Evolutionary conservation across 768 basidiomycete genomes (phyloP).

Genomic region (Rhodosporidiobolus odoratus): DNA sequence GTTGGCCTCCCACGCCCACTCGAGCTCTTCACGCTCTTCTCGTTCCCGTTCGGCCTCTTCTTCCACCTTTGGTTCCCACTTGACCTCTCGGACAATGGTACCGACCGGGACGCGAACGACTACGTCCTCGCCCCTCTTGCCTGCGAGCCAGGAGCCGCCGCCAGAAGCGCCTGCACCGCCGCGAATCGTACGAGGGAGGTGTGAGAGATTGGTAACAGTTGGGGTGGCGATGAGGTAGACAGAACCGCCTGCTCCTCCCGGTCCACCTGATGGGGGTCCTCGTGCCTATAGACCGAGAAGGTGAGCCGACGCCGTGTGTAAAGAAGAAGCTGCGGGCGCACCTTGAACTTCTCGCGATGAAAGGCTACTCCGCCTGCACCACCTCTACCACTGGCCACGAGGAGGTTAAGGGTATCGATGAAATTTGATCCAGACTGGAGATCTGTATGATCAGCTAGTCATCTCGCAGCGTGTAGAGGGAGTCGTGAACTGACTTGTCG

Average conservation of each 20-base stretch:
- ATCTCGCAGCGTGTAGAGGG: no score
- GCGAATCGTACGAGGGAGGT: constrained; percentile 62
- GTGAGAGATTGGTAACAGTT: constrained; percentile 68
- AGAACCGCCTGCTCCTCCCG: constrained; percentile 81
- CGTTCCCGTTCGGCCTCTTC: constrained; percentile 64
- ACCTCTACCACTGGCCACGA: constrained; percentile 61
- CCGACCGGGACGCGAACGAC: constrained; percentile 81
- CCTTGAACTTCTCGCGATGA: constrained; percentile 78
- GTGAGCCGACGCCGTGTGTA: background rate
- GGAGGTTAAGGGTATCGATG: constrained; percentile 29
- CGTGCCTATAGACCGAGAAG: background rate
- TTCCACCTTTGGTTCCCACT: constrained; percentile 56
- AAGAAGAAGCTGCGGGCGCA: constrained; percentile 50
- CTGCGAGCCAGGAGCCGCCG: constrained; percentile 80
- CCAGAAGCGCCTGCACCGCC: constrained; percentile 67
- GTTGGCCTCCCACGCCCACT: constrained; percentile 48
- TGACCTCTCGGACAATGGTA: constrained; percentile 75
- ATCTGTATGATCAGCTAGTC: background rate
- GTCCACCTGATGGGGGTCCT: constrained; percentile 80
- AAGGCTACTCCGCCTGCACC: constrained; percentile 91
- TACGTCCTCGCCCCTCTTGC: constrained; percentile 64
- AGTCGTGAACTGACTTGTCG: background rate
- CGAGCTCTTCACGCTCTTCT: constrained; percentile 28
- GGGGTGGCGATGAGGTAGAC: constrained; percentile 77
- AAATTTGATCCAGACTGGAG: constrained; percentile 27